A percentile compares a stretch with the other conserved stretches of the same genome.
Conservation (phyloP, 176 grass and related monocot species). For the Phoenix roebelenii region DNA sequence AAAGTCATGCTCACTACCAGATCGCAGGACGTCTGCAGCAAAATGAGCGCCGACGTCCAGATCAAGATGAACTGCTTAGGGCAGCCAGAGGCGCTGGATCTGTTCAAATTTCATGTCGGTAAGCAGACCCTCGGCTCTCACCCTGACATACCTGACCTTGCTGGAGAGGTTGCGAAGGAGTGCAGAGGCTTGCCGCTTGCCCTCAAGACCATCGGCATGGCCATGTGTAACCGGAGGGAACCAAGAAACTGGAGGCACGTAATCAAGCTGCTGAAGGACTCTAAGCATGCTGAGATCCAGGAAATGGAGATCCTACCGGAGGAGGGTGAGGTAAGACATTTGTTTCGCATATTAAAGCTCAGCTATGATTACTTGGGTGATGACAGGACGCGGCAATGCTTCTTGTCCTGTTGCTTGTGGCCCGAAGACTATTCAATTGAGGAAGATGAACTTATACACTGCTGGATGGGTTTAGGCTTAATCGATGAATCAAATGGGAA, state of each 20-base stretch:
- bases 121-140: constrained; percentile 20
- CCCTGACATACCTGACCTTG: neutral
- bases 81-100: constrained; percentile 25
- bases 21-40: constrained; percentile 31
- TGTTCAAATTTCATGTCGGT: constrained; percentile 39
- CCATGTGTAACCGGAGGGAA: constrained; percentile 37
- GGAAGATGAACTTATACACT: constrained; percentile 45
- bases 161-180: too few species aligned
- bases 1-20: constrained; percentile 49
- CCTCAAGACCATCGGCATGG: constrained; percentile 33
- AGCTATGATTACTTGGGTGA: constrained; percentile 43
- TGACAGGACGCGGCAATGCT: constrained; percentile 25
- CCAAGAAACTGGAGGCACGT: constrained; percentile 27
- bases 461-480: constrained; percentile 47
- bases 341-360: constrained; percentile 33
- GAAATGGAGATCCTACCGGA: neutral
- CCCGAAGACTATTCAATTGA: constrained; percentile 38
- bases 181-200: too few species aligned
- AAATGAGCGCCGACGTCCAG: constrained; percentile 41
- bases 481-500: neutral
- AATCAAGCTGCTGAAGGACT: neutral
- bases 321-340: neutral
- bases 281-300: neutral
- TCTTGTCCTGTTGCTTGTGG: constrained; percentile 45
- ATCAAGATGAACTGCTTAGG: constrained; percentile 44